These are phyloP conservation scores for Chlorophyllum brunneum DNA, from an alignment of 768 basidiomycete genomes.

Conservation along the genomic window DNA sequence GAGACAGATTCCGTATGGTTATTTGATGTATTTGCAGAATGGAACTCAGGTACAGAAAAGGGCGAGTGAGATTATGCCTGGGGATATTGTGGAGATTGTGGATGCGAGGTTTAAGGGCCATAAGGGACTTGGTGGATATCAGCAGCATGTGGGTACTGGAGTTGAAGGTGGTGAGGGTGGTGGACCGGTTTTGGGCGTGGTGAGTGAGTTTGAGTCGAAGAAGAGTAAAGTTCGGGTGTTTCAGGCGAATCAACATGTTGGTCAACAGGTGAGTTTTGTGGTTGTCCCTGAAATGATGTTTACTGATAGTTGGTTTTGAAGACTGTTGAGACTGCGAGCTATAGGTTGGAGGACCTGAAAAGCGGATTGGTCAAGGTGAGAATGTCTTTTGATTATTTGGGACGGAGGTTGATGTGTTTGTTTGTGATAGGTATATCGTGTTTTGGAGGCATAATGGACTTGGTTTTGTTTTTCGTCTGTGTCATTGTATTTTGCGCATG, in stretches of 20 bases:
- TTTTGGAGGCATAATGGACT: constrained; percentile 30
- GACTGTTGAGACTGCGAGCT: constrained; percentile 76
- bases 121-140: constrained; percentile 76
- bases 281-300: neutral
- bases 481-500: neutral
- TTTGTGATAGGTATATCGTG: constrained; percentile 33
- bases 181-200: constrained; percentile 66
- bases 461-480: constrained; percentile 18
- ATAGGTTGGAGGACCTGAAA: constrained; percentile 86
- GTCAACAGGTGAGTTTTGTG: constrained; percentile 60
- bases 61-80: constrained; percentile 78
- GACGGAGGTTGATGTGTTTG: neutral
- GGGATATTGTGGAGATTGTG: constrained; percentile 72
- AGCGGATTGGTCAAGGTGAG: constrained; percentile 75
- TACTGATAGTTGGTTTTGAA: constrained; percentile 14
- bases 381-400: constrained; percentile 11
- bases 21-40: constrained; percentile 72
- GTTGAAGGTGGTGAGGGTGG: constrained; percentile 35
- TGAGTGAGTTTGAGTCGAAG: constrained; percentile 81
- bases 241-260: constrained; percentile 85
- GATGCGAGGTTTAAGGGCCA: constrained; percentile 77
- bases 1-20: constrained; percentile 49
- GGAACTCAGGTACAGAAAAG: constrained; percentile 65
- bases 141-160: constrained; percentile 43
- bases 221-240: constrained; percentile 83